Conservation (phyloP, 306 rosid genomes). For the Bauhinia variegata region DNA sequence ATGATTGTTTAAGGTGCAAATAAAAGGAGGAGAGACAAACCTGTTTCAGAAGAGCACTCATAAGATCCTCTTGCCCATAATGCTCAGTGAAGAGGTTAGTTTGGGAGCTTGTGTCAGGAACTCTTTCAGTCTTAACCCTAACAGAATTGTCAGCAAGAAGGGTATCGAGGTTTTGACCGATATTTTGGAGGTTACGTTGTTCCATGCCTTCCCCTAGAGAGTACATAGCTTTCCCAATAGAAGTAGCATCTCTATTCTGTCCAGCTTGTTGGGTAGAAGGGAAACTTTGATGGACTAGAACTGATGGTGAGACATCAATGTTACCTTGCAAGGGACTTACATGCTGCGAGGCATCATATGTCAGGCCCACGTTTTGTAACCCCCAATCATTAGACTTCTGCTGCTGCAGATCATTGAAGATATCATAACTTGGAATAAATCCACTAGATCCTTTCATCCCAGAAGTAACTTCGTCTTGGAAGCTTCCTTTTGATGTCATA, state of each 20-base stretch:
- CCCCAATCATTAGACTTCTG: conserved; percentile 87
- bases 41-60: conserved; percentile 95
- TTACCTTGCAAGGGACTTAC: conserved; percentile 62
- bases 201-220: conserved; percentile 52
- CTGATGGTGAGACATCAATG: conserved; percentile 64
- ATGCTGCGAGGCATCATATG: conserved; percentile 65
- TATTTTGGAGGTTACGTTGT: conserved; percentile 56
- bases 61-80: conserved; percentile 87
- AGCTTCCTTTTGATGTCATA: conserved; percentile 61
- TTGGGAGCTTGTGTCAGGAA: conserved; percentile 59
- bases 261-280: conserved; percentile 59
- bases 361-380: conserved; percentile 57
- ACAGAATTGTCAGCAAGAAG: conserved; percentile 51
- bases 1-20: conserved; percentile 1
- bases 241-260: conserved; percentile 49
- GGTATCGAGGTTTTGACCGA: conserved; percentile 52
- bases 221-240: conserved; percentile 56
- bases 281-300: conserved; percentile 70
- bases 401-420: conserved; percentile 71
- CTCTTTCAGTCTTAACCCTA: conserved; percentile 72
- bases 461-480: conserved; percentile 63
- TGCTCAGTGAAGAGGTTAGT: conserved; percentile 64
- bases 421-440: conserved; percentile 69
- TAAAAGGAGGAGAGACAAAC: conserved; percentile 45
- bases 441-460: conserved; percentile 69